phyloP scores from a whole-genome alignment of 345 rosid genomes.

The Gossypium turneri region DNA sequence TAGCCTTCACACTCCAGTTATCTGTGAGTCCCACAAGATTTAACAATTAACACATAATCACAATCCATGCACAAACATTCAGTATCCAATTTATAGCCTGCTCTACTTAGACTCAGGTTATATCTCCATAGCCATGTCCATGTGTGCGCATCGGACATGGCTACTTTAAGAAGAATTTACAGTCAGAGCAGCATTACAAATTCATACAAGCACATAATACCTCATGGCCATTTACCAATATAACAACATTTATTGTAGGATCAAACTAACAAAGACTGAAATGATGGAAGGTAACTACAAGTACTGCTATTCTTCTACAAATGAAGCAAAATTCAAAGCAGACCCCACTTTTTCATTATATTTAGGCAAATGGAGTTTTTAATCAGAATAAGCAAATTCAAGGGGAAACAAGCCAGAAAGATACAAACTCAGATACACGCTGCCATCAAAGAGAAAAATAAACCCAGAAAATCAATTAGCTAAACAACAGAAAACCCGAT shows the following conservation, averaged over 20 bases:
- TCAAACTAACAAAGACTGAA: neutral
- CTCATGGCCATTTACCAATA: neutral
- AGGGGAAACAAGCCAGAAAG: neutral
- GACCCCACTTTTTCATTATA: neutral
- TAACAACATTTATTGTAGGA: neutral
- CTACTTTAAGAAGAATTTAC: neutral
- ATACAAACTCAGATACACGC: neutral
- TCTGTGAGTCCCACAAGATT: constrained; percentile 37
- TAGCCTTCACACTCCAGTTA: constrained; percentile 97
- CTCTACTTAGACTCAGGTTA: neutral
- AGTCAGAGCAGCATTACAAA: neutral
- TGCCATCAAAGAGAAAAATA: neutral
- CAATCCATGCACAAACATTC: neutral
- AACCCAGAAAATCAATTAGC: neutral
- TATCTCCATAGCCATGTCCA: neutral
- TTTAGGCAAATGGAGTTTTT: neutral
- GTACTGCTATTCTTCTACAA: neutral
- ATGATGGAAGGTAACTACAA: neutral
- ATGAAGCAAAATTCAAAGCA: neutral
- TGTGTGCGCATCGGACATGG: too few species aligned
- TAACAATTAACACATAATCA: neutral
- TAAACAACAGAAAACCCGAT: neutral
- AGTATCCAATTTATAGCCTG: neutral
- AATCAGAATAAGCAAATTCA: neutral
- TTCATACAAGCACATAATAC: neutral